phyloP scores from a whole-genome alignment of 2,329 filamentous ascomycete genomes.

The Blastomyces emzantsi region DNA sequence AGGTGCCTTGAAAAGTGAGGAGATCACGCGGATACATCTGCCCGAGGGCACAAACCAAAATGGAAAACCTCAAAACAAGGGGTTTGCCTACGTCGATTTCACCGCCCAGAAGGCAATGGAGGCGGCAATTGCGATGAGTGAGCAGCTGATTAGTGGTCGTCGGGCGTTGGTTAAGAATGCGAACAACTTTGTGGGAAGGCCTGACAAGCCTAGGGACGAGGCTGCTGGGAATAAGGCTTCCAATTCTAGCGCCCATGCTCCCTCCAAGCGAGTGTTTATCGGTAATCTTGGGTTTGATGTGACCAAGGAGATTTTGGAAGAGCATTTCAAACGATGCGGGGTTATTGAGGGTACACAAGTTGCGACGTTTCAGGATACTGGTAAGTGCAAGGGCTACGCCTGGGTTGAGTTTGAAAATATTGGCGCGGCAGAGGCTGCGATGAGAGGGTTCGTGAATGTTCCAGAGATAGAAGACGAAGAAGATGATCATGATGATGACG shows the following conservation, averaged over 20 bases:
- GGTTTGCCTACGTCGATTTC: constrained; percentile 96
- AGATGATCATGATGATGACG: constrained; percentile 35
- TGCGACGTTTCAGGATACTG: constrained; percentile 91
- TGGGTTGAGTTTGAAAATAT: constrained; percentile 87
- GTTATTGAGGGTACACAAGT: constrained; percentile 74
- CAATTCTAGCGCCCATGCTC: constrained; percentile 41
- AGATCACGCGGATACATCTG: constrained; percentile 78
- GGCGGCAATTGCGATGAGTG: constrained; percentile 76
- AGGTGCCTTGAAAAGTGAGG: constrained; percentile 54
- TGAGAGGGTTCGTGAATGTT: constrained; percentile 70
- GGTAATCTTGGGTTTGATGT: constrained; percentile 80
- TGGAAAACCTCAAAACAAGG: constrained; percentile 63
- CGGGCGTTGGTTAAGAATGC: constrained; percentile 88
- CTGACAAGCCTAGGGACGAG: constrained; percentile 50
- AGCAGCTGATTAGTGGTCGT: constrained; percentile 66
- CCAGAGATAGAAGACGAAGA: constrained; percentile 49
- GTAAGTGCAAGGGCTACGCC: constrained; percentile 95
- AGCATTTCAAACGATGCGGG: constrained; percentile 80
- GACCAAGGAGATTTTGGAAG: constrained; percentile 68
- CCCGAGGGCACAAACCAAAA: constrained; percentile 49
- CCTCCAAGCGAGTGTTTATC: constrained; percentile 75
- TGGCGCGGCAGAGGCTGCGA: constrained; percentile 63
- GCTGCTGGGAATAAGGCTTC: constrained; percentile 18
- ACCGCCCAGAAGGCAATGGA: constrained; percentile 57
- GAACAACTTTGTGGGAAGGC: constrained; percentile 82